These are phyloP conservation scores for Fusarium ramigenum DNA, from an alignment of 2,329 filamentous ascomycete genomes.

Conservation along the genomic window DNA sequence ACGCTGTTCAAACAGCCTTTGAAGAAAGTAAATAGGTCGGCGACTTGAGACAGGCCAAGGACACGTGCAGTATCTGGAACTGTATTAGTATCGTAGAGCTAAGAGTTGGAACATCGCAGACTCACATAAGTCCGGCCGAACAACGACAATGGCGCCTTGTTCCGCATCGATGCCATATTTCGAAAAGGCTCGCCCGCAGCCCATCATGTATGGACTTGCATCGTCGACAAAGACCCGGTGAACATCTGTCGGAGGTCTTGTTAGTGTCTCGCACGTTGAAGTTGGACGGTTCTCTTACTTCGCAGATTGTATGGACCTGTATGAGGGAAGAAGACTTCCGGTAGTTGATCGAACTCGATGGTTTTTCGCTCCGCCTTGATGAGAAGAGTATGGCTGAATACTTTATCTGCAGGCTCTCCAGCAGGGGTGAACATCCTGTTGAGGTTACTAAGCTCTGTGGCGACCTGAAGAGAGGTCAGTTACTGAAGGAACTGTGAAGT, in stretches of 20 bases:
- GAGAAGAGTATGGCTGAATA: conserved; percentile 11
- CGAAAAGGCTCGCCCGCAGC: conserved; percentile 8
- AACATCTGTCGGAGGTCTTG: background rate
- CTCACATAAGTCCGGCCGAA: conserved; percentile 37
- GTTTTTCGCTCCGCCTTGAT: conserved; percentile 1
- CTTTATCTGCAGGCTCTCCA: background rate
- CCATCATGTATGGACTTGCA: conserved; percentile 15
- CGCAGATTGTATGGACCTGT: conserved; percentile 10
- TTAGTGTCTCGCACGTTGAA: accelerated
- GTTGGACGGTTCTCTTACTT: accelerated
- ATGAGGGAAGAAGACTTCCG: conserved; percentile 22
- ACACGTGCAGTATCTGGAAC: conserved; percentile 13
- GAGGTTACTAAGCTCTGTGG: background rate
- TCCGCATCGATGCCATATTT: conserved; percentile 23
- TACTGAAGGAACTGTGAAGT: accelerated
- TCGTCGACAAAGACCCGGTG: conserved; percentile 31
- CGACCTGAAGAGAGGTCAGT: background rate
- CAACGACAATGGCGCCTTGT: conserved; percentile 18
- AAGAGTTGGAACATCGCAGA: accelerated
- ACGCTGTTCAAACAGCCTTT: background rate
- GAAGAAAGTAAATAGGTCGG: background rate
- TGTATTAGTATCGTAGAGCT: background rate
- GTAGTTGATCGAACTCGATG: conserved; percentile 8
- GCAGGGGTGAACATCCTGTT: background rate
- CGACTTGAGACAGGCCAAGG: background rate